phyloP scores from a whole-genome alignment of 1,139 yeast species.

The Taiozyma sp. region DNA sequence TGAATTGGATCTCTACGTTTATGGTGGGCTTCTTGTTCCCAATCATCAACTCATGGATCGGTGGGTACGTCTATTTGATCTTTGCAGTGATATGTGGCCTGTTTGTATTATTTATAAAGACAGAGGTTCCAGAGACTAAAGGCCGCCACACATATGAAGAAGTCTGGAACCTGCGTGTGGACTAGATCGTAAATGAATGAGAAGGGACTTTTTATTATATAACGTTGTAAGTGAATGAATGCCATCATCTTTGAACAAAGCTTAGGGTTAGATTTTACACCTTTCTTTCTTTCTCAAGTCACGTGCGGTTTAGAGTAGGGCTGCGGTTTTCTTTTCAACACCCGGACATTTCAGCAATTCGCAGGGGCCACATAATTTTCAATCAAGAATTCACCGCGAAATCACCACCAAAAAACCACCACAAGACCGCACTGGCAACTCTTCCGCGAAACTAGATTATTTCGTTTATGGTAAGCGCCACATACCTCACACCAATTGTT shows the following conservation, averaged over 20 bases:
- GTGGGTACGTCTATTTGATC: conserved; percentile 75
- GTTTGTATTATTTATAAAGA: conserved; percentile 44
- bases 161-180: conserved; percentile 46
- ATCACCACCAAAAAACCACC: neutral
- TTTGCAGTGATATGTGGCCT: conserved; percentile 56
- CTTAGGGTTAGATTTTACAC: too few species aligned
- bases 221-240: neutral
- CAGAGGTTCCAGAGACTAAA: conserved; percentile 72
- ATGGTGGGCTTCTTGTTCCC: conserved; percentile 82
- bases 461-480: conserved; percentile 4
- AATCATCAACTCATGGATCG: conserved; percentile 53
- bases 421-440: too few species aligned
- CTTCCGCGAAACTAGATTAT: too few species aligned
- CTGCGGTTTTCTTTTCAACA: neutral
- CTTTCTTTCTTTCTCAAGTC: neutral
- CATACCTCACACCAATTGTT: neutral
- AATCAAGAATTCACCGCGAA: neutral
- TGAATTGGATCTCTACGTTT: conserved; percentile 91
- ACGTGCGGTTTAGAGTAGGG: too few species aligned
- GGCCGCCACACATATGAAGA: conserved; percentile 56
- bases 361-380: neutral
- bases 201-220: neutral
- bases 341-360: neutral
- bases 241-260: too few species aligned
- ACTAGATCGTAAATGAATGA: conserved; percentile 6